Conservation (phyloP, 2,329 filamentous ascomycete genomes). For the Gliomastix tumulicola region DNA sequence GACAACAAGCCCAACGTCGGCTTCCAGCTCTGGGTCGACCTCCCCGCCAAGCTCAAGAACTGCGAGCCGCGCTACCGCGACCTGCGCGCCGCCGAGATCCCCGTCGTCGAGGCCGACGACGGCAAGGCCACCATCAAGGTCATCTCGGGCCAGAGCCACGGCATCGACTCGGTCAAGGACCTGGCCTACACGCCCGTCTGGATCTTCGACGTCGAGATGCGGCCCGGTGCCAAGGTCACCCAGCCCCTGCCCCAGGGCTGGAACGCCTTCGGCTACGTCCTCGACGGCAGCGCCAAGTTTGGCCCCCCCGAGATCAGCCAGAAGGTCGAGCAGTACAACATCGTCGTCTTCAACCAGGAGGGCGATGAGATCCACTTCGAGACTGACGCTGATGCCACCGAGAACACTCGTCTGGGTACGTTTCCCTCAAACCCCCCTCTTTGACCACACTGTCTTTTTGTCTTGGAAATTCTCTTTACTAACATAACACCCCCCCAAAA, state of each 20-base stretch:
- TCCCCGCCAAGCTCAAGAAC: constrained; percentile 72
- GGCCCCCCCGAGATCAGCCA: constrained; percentile 43
- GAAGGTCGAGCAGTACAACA: constrained; percentile 67
- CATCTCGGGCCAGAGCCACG: constrained; percentile 79
- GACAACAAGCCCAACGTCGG: constrained; percentile 77
- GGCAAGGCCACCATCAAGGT: constrained; percentile 78
- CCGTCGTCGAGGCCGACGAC: constrained; percentile 61
- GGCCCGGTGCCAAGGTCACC: constrained; percentile 69
- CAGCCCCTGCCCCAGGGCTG: constrained; percentile 74
- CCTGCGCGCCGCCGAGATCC: constrained; percentile 72
- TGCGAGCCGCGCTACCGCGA: constrained; percentile 94
- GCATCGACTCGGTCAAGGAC: constrained; percentile 80
- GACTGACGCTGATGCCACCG: constrained; percentile 58
- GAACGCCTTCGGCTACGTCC: constrained; percentile 84
- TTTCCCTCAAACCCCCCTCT: constrained; percentile 2
- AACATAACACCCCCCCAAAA: background rate
- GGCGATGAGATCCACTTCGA: constrained; percentile 70
- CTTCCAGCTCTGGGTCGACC: constrained; percentile 92
- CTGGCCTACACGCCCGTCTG: constrained; percentile 97
- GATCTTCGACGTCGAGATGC: constrained; percentile 77
- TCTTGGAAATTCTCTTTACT: background rate
- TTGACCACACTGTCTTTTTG: no score
- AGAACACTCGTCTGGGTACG: constrained; percentile 42
- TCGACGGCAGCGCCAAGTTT: constrained; percentile 66
- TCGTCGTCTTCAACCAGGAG: constrained; percentile 76